Conservation (phyloP, 495 filamentous ascomycete species). For the Trichoderma asperelloides region DNA sequence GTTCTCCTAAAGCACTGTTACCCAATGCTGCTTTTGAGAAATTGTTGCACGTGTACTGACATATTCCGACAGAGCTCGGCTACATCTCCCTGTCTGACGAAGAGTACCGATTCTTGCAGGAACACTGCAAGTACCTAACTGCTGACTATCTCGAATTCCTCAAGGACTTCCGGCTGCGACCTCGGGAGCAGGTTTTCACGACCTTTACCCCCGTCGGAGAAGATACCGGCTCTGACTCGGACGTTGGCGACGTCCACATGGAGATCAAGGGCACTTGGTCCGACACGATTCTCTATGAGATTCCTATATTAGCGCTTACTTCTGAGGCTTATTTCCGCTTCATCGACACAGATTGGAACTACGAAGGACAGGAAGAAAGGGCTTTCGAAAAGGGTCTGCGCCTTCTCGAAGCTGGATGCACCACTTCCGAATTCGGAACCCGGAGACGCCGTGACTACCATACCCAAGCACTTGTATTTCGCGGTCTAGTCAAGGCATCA, state of each 20-base stretch:
- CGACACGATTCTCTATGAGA: conserved; percentile 96
- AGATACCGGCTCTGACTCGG: conserved; percentile 57
- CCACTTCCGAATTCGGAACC: conserved; percentile 90
- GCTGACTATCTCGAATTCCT: conserved; percentile 71
- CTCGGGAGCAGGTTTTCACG: conserved; percentile 66
- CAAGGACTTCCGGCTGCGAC: conserved; percentile 67
- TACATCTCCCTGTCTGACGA: conserved; percentile 68
- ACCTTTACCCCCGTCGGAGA: conserved; percentile 53
- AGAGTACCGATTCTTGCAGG: conserved; percentile 69
- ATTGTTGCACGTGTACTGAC: not conserved
- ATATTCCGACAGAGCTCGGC: conserved; percentile 52
- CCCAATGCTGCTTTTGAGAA: not conserved
- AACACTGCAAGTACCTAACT: conserved; percentile 73
- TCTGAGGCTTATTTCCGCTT: conserved; percentile 97
- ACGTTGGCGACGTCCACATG: conserved; percentile 66
- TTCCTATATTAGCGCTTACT: conserved; percentile 81
- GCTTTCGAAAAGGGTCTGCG: conserved; percentile 68
- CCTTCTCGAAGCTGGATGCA: conserved; percentile 71
- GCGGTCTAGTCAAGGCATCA: conserved; percentile 66
- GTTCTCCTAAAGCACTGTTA: not conserved
- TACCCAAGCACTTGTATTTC: conserved; percentile 86
- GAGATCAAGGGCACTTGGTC: conserved; percentile 75
- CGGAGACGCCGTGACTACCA: conserved; percentile 83
- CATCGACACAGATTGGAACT: conserved; percentile 80
- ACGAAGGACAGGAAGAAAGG: conserved; percentile 74